Conservation (phyloP, 106 monocot genomes). For the Platanthera zijinensis region DNA sequence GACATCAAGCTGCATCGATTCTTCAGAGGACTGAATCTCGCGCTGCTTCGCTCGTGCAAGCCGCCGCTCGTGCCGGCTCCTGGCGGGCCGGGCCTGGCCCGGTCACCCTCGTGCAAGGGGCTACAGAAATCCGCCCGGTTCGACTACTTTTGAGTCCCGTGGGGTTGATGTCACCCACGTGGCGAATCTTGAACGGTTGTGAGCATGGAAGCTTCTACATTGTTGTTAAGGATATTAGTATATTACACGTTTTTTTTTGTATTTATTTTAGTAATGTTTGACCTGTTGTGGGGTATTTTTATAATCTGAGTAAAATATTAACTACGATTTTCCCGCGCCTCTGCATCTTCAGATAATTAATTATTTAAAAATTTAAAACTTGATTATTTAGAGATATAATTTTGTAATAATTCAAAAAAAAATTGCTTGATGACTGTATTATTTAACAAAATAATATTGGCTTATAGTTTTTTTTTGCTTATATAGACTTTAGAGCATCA, state of each 20-base stretch:
- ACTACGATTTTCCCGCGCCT: too few relatives aligned
- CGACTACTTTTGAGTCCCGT: slow-evolving; percentile 24
- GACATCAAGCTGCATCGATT: slow-evolving; percentile 71
- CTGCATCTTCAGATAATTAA: too few relatives aligned
- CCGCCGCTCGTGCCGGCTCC: slow-evolving; percentile 47
- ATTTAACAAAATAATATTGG: too few relatives aligned
- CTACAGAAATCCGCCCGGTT: slow-evolving; percentile 17
- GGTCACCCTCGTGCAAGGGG: neutral
- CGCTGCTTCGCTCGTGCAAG: slow-evolving; percentile 42
- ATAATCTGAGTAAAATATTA: too few relatives aligned
- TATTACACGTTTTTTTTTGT: neutral
- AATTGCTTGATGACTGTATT: too few relatives aligned
- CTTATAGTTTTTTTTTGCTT: too few relatives aligned
- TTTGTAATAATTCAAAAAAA: too few relatives aligned
- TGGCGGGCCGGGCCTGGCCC: neutral
- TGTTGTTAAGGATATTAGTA: neutral
- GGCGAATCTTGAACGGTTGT: neutral
- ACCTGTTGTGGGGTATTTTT: too few relatives aligned
- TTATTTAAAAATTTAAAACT: too few relatives aligned
- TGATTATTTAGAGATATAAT: too few relatives aligned
- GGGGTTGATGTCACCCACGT: neutral
- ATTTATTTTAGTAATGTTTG: too few relatives aligned
- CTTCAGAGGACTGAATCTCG: slow-evolving; percentile 76
- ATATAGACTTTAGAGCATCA: too few relatives aligned
- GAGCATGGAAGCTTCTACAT: neutral